These are phyloP conservation scores for Naganishia randhawae DNA, from an alignment of 768 basidiomycete species.

Conservation along the genomic window DNA sequence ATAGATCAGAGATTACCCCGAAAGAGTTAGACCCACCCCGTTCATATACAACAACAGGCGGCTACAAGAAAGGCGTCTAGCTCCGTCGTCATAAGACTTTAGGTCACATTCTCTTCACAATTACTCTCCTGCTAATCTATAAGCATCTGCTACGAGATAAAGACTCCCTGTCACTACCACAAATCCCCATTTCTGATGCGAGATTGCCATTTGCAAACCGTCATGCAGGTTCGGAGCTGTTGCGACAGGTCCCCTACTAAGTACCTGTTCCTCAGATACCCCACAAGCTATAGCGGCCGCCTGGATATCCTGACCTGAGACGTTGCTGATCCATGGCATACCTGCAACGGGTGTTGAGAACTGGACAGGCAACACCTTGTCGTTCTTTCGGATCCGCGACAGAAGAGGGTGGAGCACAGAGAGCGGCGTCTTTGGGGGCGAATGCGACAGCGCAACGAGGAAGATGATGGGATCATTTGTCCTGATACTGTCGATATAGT, in stretches of 20 bases:
- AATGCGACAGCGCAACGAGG: slow-evolving; percentile 76
- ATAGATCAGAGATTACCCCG: slow-evolving; percentile 2
- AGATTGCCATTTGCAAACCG: slow-evolving; percentile 57
- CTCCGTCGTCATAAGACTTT: neutral
- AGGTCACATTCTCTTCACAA: neutral
- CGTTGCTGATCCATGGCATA: slow-evolving; percentile 89
- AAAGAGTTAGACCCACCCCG: neutral
- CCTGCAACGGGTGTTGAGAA: slow-evolving; percentile 62
- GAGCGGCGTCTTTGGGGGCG: slow-evolving; percentile 74
- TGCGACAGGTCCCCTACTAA: neutral
- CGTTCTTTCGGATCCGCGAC: slow-evolving; percentile 52
- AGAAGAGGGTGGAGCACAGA: slow-evolving; percentile 67
- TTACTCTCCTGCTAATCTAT: slow-evolving; percentile 55
- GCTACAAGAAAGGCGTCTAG: neutral
- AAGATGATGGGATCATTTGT: slow-evolving; percentile 57
- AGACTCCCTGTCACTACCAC: slow-evolving; percentile 83
- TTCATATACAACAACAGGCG: neutral
- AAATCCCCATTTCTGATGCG: slow-evolving; percentile 51
- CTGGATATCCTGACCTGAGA: slow-evolving; percentile 57
- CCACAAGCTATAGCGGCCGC: slow-evolving; percentile 54
- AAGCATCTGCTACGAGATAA: slow-evolving; percentile 91
- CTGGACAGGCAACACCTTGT: slow-evolving; percentile 44
- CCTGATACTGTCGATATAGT: slow-evolving; percentile 58
- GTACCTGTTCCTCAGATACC: slow-evolving; percentile 51
- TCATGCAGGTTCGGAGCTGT: slow-evolving; percentile 47